A percentile compares a stretch with the other conserved stretches of the same genome.
These are phyloP conservation scores for Alternaria burnsii DNA, from an alignment of 2,329 filamentous ascomycete species.

Conservation along the genomic window DNA sequence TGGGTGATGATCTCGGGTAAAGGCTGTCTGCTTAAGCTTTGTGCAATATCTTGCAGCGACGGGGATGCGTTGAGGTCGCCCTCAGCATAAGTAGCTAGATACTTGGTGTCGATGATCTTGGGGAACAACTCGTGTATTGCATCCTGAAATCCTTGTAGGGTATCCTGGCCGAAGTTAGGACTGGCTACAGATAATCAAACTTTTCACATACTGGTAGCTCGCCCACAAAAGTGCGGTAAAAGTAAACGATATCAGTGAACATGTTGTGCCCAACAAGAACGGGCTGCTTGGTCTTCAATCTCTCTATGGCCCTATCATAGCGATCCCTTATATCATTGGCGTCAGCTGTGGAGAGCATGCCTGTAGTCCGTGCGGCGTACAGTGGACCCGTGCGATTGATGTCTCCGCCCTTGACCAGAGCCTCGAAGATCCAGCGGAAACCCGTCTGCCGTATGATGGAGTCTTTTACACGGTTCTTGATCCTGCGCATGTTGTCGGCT, in stretches of 20 bases:
- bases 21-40: constrained; percentile 51
- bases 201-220: constrained; percentile 55
- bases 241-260: constrained; percentile 70
- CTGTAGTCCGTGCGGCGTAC: constrained; percentile 49
- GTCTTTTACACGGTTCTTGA: constrained; percentile 51
- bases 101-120: constrained; percentile 69
- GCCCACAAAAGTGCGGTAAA: constrained; percentile 70
- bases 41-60: constrained; percentile 59
- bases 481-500: constrained; percentile 48
- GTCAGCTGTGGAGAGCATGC: constrained; percentile 47
- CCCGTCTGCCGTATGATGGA: constrained; percentile 57
- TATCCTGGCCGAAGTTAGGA: constrained; percentile 34
- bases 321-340: constrained; percentile 46
- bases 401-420: constrained; percentile 51
- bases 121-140: constrained; percentile 65
- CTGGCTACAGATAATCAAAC: neutral
- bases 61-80: constrained; percentile 61
- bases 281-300: constrained; percentile 57
- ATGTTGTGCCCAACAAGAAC: constrained; percentile 71
- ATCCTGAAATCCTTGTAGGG: constrained; percentile 62
- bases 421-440: constrained; percentile 61
- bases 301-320: constrained; percentile 52
- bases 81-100: constrained; percentile 66
- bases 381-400: constrained; percentile 48
- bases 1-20: constrained; percentile 54